These are phyloP conservation scores for Mortierella sp. DNA, from an alignment of 371 early-diverging fungal species.

Conservation along the genomic window DNA sequence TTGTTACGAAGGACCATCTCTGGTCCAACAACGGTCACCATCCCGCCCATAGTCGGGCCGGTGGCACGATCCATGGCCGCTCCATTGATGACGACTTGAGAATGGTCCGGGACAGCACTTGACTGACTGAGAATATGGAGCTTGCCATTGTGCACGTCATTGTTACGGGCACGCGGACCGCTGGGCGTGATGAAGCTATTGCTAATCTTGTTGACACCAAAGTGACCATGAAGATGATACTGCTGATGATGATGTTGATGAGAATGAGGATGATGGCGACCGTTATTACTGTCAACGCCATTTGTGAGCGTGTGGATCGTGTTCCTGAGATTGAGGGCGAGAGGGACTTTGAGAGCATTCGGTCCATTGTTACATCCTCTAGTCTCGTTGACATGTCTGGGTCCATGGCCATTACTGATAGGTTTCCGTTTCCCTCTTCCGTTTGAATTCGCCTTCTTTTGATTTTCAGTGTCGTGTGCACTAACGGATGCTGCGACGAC, in stretches of 20 bases:
- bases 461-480: neutral
- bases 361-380: neutral
- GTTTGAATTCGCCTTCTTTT: neutral
- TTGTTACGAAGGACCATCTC: neutral
- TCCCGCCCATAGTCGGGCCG: neutral
- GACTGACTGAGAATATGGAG: neutral
- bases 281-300: neutral
- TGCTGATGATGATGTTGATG: too few species aligned
- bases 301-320: neutral
- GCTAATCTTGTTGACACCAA: conserved; percentile 1
- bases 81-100: too few species aligned
- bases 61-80: neutral
- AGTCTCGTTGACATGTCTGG: neutral
- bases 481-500: conserved; percentile 2
- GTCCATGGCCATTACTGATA: neutral
- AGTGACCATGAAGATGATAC: too few species aligned
- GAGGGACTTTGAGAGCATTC: too few species aligned
- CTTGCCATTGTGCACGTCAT: neutral
- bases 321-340: neutral
- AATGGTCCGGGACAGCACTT: too few species aligned
- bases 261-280: too few species aligned
- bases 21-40: neutral
- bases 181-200: neutral
- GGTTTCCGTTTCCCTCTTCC: conserved; percentile 1
- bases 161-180: neutral